Conservation (phyloP, 352 stramenopile genomes). For the Phytophthora sp. region DNA sequence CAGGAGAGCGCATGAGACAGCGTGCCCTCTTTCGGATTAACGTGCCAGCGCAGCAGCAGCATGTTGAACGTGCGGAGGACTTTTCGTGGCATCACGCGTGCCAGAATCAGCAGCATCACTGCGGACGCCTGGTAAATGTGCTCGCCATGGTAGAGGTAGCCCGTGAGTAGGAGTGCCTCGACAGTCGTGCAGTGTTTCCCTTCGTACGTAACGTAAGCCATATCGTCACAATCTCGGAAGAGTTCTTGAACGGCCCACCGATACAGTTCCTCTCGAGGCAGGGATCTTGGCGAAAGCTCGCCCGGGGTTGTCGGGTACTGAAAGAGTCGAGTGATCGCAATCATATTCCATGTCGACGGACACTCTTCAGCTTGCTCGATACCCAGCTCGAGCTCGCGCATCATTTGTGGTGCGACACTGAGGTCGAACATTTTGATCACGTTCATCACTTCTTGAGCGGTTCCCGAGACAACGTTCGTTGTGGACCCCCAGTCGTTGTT, state of each 20-base stretch:
- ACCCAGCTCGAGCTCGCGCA: no score
- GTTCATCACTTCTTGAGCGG: no score
- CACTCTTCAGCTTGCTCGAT: no score
- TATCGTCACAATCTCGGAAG: conserved; percentile 3
- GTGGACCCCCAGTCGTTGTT: no score
- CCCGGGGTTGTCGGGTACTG: no score
- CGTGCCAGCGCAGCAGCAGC: conserved; percentile 12
- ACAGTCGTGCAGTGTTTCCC: background rate
- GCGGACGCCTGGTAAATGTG: conserved; percentile 10
- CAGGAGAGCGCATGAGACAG: background rate
- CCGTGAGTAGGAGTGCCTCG: conserved; percentile 7
- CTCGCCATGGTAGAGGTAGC: conserved; percentile 11
- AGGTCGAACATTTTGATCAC: no score
- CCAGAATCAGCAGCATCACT: conserved; percentile 5
- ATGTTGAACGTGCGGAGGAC: conserved; percentile 24
- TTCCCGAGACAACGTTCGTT: no score
- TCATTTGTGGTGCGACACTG: no score
- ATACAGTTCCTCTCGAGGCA: background rate
- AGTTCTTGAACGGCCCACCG: background rate
- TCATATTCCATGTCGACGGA: no score
- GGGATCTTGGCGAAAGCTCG: conserved; percentile 21
- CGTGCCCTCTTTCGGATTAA: conserved; percentile 1
- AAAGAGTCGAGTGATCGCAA: no score
- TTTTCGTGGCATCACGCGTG: conserved; percentile 3
- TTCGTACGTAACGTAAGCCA: background rate